Percentiles rank a stretch among this genome's conserved stretches.
phyloP scores from a whole-genome alignment of 2,329 filamentous ascomycete species.

The Ophiostoma sp. region DNA sequence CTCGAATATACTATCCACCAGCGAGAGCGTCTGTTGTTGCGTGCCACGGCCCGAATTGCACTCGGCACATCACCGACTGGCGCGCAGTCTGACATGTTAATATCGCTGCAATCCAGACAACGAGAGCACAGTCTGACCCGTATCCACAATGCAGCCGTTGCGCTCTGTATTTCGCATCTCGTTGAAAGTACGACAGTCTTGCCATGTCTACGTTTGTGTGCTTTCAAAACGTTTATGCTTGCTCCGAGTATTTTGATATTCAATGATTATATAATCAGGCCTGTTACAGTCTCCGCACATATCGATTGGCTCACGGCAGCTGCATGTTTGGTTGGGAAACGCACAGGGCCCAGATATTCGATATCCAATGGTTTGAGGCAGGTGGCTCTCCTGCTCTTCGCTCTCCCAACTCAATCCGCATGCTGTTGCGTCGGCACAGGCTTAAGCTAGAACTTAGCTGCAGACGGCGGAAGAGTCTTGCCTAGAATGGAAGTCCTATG shows the following conservation, averaged over 20 bases:
- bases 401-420: slow-evolving; percentile 17
- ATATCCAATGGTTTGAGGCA: slow-evolving; percentile 13
- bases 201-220: not conserved
- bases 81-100: not conserved
- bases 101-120: not conserved
- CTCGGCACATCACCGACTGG: not conserved
- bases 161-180: not conserved
- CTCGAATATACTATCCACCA: no score
- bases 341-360: not conserved
- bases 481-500: slow-evolving; percentile 14
- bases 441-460: not conserved
- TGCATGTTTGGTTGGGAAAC: slow-evolving; percentile 14
- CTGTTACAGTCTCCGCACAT: not conserved
- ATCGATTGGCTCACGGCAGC: slow-evolving; percentile 7
- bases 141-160: not conserved
- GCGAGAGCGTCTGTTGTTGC: not conserved
- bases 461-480: slow-evolving; percentile 7
- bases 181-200: not conserved
- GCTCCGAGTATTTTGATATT: not conserved
- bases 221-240: not conserved
- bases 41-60: not conserved
- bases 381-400: not conserved
- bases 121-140: not conserved
- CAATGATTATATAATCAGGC: not conserved
- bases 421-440: not conserved